phyloP scores from a whole-genome alignment of 140 eudicot species.

The Bidens hawaiensis region DNA sequence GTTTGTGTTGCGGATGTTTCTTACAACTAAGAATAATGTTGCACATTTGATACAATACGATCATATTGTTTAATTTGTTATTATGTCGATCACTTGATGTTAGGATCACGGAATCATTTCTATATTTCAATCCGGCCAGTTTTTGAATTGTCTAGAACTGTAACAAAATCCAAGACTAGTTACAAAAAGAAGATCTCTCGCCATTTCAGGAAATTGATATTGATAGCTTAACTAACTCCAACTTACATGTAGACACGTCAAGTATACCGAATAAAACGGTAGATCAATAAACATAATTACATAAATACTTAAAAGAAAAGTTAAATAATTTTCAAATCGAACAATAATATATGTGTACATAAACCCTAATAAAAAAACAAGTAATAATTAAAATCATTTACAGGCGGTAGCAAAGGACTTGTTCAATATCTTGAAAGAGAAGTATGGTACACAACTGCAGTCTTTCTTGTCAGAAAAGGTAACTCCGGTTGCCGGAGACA shows the following conservation, averaged over 20 bases:
- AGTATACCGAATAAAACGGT: not conserved
- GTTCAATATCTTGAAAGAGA: constrained; percentile 56
- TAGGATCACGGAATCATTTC: not conserved
- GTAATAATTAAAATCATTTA: not conserved
- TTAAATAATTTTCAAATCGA: no score
- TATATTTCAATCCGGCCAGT: not conserved
- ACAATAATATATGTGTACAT: no score
- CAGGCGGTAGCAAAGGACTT: constrained; percentile 69
- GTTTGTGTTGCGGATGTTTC: not conserved
- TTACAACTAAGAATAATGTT: not conserved
- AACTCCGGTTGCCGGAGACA: constrained; percentile 67
- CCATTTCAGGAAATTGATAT: not conserved
- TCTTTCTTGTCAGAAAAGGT: constrained; percentile 46
- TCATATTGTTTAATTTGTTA: no score
- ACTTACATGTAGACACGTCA: constrained; percentile 14
- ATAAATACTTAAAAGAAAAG: not conserved
- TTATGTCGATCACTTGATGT: not conserved
- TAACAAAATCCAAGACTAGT: not conserved
- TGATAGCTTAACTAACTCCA: constrained; percentile 17
- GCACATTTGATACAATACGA: not conserved
- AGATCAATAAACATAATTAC: not conserved
- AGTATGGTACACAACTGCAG: constrained; percentile 44
- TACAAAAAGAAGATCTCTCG: not conserved
- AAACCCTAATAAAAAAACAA: no score
- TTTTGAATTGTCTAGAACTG: no score